Percentiles rank a stretch among this genome's conserved stretches.
Conservation (phyloP, 2,329 filamentous ascomycete genomes). For the Alternaria gansuensis region DNA sequence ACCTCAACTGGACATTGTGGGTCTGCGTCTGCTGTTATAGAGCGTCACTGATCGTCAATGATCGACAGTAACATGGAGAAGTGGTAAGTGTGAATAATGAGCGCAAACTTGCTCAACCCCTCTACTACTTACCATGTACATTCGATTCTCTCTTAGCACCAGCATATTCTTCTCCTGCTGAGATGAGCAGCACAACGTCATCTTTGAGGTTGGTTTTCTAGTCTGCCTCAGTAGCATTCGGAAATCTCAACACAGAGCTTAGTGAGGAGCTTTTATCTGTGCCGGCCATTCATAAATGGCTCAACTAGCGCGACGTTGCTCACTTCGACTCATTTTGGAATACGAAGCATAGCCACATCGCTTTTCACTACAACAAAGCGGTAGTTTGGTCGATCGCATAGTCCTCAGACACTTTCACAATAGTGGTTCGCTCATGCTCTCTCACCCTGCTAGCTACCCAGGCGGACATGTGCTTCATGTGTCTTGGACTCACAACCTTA, state of each 20-base stretch:
- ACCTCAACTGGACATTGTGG: constrained; percentile 30
- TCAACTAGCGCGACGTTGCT: constrained; percentile 15
- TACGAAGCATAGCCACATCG: constrained; percentile 1
- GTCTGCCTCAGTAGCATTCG: constrained; percentile 43
- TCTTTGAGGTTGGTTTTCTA: constrained; percentile 38
- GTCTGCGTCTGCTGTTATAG: constrained; percentile 28
- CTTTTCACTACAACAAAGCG: not conserved
- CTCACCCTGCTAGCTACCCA: not conserved
- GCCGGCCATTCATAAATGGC: not conserved
- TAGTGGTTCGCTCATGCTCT: not conserved
- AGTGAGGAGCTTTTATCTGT: constrained; percentile 4
- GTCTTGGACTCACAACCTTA: not conserved
- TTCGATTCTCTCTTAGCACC: constrained; percentile 35
- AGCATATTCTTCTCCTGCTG: constrained; percentile 47
- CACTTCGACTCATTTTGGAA: constrained; percentile 27
- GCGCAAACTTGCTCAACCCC: constrained; percentile 38
- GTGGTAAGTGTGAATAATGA: constrained; percentile 20
- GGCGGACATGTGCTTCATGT: not conserved
- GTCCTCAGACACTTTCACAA: not conserved
- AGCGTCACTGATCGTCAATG: constrained; percentile 16
- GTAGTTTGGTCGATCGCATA: not conserved
- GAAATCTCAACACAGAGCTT: not conserved
- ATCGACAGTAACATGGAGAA: not conserved
- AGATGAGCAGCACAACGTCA: constrained; percentile 43
- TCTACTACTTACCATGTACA: constrained; percentile 27